Percentiles rank a stretch among this genome's conserved stretches.
Conservation (phyloP, 495 filamentous ascomycete species). For the Aspergillus ostianus region DNA sequence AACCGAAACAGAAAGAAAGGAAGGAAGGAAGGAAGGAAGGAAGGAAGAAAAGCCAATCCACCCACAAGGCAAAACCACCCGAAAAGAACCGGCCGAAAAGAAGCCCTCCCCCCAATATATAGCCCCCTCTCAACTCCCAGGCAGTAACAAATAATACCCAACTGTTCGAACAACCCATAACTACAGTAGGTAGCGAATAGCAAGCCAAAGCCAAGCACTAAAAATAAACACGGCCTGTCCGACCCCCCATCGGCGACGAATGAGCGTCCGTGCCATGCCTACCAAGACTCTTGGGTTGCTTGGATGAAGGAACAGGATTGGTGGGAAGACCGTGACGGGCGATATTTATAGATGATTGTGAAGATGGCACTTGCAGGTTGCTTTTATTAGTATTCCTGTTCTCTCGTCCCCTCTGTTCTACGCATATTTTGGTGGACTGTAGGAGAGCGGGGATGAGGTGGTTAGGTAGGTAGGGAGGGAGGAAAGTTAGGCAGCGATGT, state of each 20-base stretch:
- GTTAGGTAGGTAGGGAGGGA: no score
- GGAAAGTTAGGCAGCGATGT: neutral
- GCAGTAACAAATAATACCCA: no score
- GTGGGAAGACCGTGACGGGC: neutral
- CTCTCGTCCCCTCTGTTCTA: no score
- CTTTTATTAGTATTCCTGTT: no score
- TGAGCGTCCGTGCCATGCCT: neutral
- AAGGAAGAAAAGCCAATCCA: neutral
- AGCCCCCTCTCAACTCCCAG: no score
- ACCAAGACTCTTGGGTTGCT: neutral
- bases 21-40: no score
- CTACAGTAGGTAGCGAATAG: no score
- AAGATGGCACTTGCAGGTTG: neutral
- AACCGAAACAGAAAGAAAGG: no score
- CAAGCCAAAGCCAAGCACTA: neutral
- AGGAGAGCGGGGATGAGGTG: no score
- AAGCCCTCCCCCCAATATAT: neutral
- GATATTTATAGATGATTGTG: neutral
- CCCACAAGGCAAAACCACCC: no score
- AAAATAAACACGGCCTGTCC: slow-evolving; percentile 6
- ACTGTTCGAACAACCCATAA: no score
- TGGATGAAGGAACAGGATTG: neutral
- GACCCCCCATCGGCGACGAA: neutral
- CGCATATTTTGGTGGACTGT: no score
- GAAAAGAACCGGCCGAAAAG: neutral